phyloP scores from a whole-genome alignment of 371 early-diverging fungal species.

The Mortierella sp. region DNA sequence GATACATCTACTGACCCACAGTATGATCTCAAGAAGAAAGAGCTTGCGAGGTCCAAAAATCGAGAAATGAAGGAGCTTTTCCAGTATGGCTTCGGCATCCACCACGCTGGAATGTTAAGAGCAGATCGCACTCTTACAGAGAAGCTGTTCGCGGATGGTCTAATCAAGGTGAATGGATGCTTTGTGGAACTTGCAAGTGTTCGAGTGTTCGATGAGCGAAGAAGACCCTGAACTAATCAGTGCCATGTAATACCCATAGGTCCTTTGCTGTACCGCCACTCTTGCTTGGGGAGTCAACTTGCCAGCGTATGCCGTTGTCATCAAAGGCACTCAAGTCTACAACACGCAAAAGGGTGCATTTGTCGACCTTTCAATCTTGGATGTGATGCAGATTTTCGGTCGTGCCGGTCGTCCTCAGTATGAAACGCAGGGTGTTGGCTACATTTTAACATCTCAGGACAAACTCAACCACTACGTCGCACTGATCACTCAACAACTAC shows the following conservation, averaged over 20 bases:
- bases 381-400: slow-evolving; percentile 99
- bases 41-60: slow-evolving; percentile 87
- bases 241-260: too few relatives aligned
- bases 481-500: slow-evolving; percentile 93
- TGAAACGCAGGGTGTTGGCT: slow-evolving; percentile 97
- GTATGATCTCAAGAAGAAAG: slow-evolving; percentile 86
- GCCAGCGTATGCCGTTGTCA: slow-evolving; percentile 99
- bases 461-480: slow-evolving; percentile 96
- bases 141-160: slow-evolving; percentile 91
- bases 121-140: slow-evolving; percentile 96
- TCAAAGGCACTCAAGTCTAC: slow-evolving; percentile 99
- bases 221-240: too few relatives aligned
- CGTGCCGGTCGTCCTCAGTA: slow-evolving; percentile 99
- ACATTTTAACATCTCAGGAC: slow-evolving; percentile 94
- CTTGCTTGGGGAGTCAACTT: slow-evolving; percentile 99
- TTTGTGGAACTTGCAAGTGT: too few relatives aligned
- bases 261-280: slow-evolving; percentile 98
- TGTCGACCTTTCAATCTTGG: slow-evolving; percentile 94
- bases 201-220: too few relatives aligned
- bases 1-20: too few relatives aligned
- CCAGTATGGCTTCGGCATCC: slow-evolving; percentile 96
- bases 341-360: slow-evolving; percentile 94
- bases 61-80: slow-evolving; percentile 86
- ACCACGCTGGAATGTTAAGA: slow-evolving; percentile 99
- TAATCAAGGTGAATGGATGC: slow-evolving; percentile 94